phyloP scores from a whole-genome alignment of 108 stramenopile species.

The Pseudonitzschia delicatissima region DNA sequence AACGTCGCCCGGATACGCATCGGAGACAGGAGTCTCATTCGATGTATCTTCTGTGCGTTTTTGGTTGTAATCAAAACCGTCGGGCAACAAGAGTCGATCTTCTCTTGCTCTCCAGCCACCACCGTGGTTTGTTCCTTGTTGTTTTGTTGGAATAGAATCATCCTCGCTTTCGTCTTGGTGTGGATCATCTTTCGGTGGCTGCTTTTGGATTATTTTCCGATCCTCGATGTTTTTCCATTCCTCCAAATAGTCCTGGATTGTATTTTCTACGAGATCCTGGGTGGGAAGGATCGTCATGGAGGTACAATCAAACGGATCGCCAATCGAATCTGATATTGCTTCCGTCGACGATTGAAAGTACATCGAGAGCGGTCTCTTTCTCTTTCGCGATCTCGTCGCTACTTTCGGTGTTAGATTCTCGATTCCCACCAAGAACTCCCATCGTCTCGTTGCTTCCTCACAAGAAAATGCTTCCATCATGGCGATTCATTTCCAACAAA shows the following conservation, averaged over 20 bases:
- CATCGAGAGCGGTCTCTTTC: neutral
- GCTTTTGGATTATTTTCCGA: conserved; percentile 1
- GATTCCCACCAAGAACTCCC: neutral
- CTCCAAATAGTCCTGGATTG: conserved; percentile 18
- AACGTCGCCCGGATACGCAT: conserved; percentile 17
- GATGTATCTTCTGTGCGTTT: neutral
- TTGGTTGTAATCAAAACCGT: conserved; percentile 47
- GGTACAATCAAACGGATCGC: conserved; percentile 1
- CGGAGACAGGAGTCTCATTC: conserved; percentile 11
- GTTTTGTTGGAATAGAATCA: neutral
- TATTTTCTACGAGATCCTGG: conserved; percentile 16
- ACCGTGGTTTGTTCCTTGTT: neutral
- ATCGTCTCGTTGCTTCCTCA: neutral
- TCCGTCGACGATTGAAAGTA: neutral
- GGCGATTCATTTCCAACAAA: too few species aligned
- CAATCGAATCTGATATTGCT: neutral
- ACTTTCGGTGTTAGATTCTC: neutral
- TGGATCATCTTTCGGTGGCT: neutral
- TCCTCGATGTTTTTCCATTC: conserved; percentile 8
- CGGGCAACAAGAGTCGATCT: conserved; percentile 35
- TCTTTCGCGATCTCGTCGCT: conserved; percentile 3
- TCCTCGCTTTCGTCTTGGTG: neutral
- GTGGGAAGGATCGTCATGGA: conserved; percentile 13
- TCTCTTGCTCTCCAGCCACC: conserved; percentile 17
- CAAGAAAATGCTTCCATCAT: conserved; percentile 1